phyloP scores from a whole-genome alignment of 2,329 filamentous ascomycete genomes.

The Penicillium sp. region DNA sequence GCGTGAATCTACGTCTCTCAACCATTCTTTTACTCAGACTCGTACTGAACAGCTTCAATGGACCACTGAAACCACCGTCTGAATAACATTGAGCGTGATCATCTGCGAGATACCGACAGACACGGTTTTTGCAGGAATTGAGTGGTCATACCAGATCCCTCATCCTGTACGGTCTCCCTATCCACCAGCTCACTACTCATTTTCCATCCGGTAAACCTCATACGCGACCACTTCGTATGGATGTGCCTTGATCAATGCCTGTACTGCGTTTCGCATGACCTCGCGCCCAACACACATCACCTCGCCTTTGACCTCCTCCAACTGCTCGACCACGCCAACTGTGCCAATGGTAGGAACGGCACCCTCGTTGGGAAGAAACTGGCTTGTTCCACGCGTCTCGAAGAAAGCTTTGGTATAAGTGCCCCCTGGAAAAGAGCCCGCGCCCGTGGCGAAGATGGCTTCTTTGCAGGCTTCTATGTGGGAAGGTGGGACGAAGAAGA shows the following conservation, averaged over 20 bases:
- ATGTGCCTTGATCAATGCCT: conserved; percentile 43
- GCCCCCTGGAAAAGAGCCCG: conserved; percentile 41
- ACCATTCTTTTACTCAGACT: too few relatives aligned
- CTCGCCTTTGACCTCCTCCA: conserved; percentile 46
- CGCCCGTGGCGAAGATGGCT: conserved; percentile 43
- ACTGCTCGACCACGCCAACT: conserved; percentile 39
- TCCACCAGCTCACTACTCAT: conserved; percentile 26
- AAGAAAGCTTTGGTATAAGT: conserved; percentile 44
- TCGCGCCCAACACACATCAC: conserved; percentile 42
- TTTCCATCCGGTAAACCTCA: conserved; percentile 46
- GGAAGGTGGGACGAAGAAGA: conserved; percentile 44
- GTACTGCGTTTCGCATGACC: conserved; percentile 40
- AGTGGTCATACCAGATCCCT: neutral
- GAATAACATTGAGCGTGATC: too few relatives aligned
- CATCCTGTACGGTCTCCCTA: too few relatives aligned
- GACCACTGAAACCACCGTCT: too few relatives aligned
- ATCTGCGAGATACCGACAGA: too few relatives aligned
- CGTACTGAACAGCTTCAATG: too few relatives aligned
- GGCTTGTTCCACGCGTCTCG: conserved; percentile 40
- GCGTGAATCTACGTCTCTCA: too few relatives aligned
- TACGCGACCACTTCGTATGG: conserved; percentile 48
- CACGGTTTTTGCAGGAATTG: neutral
- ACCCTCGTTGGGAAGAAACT: conserved; percentile 41
- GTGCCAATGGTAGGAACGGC: conserved; percentile 44
- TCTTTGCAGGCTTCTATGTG: conserved; percentile 42